A percentile compares a stretch with the other conserved stretches of the same genome.
Conservation (phyloP, 129 eudicot genomes). For the Arctium minus region DNA sequence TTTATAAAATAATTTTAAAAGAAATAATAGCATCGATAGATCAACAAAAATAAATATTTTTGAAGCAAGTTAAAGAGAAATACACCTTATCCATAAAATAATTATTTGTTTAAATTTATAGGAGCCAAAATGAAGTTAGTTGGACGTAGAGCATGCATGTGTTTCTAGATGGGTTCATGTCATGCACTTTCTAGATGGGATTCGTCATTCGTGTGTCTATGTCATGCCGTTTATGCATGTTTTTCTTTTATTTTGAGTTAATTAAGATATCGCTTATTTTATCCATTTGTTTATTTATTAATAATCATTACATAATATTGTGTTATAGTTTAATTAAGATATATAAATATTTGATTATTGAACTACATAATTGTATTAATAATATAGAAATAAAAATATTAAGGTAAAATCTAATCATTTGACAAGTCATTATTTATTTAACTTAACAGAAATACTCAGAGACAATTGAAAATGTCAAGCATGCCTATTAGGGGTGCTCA, state of each 20-base stretch:
- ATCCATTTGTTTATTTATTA: background rate
- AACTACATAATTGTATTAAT: too few relatives aligned
- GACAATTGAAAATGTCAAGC: too few relatives aligned
- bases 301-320: too few relatives aligned
- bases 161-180: conserved; percentile 30
- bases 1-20: too few relatives aligned
- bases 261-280: background rate
- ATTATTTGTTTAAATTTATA: background rate
- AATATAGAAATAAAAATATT: too few relatives aligned
- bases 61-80: too few relatives aligned
- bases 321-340: too few relatives aligned
- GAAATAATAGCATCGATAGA: too few relatives aligned
- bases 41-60: too few relatives aligned
- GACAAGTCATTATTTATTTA: background rate
- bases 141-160: background rate
- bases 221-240: background rate
- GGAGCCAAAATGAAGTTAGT: conserved; percentile 21
- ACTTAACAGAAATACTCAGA: background rate
- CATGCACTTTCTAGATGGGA: conserved; percentile 15
- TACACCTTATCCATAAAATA: background rate
- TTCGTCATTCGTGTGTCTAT: background rate
- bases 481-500: too few relatives aligned
- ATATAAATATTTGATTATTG: too few relatives aligned
- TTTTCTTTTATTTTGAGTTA: background rate
- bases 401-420: background rate